These are phyloP conservation scores for Teratosphaeria gauchensis DNA, from an alignment of 2,329 filamentous ascomycete genomes.

Conservation along the genomic window DNA sequence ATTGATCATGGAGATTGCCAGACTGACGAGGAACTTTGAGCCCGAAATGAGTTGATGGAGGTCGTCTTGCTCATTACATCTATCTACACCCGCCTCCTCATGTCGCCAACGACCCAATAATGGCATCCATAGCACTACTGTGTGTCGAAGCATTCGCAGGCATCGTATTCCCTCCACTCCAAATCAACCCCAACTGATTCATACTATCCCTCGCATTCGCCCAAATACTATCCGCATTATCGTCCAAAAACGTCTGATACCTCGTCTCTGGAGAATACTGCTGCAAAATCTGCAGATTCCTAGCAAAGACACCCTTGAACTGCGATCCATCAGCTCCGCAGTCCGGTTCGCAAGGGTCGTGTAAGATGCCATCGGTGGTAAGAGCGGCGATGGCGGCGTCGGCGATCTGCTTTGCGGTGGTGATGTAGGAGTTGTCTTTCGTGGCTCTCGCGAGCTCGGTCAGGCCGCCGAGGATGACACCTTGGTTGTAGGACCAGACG, in stretches of 20 bases:
- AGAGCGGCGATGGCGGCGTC: slow-evolving; percentile 30
- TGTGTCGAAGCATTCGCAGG: slow-evolving; percentile 23
- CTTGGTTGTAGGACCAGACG: slow-evolving; percentile 47
- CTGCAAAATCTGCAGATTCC: slow-evolving; percentile 54
- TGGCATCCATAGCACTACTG: slow-evolving; percentile 22
- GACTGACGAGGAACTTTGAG: too few species aligned
- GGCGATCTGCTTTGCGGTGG: slow-evolving; percentile 29
- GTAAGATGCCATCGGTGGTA: slow-evolving; percentile 31
- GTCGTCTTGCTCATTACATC: too few species aligned
- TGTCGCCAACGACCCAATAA: slow-evolving; percentile 21
- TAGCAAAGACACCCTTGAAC: slow-evolving; percentile 64
- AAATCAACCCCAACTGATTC: slow-evolving; percentile 51
- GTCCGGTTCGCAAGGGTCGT: slow-evolving; percentile 29
- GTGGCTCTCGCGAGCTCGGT: slow-evolving; percentile 41
- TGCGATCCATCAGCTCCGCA: slow-evolving; percentile 41
- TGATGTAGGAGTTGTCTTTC: slow-evolving; percentile 23
- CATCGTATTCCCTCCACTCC: slow-evolving; percentile 41
- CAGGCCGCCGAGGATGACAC: slow-evolving; percentile 50
- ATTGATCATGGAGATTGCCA: too few species aligned
- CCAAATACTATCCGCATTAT: slow-evolving; percentile 60
- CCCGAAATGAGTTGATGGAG: not conserved
- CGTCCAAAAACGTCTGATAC: slow-evolving; percentile 46
- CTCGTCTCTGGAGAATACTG: slow-evolving; percentile 38
- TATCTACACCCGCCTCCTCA: not conserved
- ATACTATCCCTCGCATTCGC: slow-evolving; percentile 42